Conservation (phyloP, 1,284 basidiomycete genomes). For the Ganoderma boninense region DNA sequence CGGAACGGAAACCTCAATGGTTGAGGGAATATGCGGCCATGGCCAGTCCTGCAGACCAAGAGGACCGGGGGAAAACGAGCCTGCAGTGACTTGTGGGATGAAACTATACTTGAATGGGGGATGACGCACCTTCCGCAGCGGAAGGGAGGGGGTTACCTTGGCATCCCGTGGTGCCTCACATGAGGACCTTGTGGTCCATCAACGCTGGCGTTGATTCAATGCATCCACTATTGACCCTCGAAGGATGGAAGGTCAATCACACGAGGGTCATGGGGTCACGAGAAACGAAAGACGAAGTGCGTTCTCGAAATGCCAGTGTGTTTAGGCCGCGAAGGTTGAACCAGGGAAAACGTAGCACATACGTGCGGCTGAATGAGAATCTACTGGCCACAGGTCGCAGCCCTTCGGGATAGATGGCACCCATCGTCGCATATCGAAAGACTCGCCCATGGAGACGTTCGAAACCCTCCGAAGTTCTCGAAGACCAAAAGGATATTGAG, state of each 20-base stretch:
- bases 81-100: not conserved
- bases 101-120: too few species aligned
- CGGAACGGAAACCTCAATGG: not conserved
- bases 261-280: not conserved
- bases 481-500: not conserved
- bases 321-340: not conserved
- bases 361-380: not conserved
- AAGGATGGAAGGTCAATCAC: not conserved
- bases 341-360: not conserved
- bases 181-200: not conserved
- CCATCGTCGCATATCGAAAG: not conserved
- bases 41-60: not conserved
- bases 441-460: not conserved
- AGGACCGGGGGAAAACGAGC: not conserved
- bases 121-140: not conserved
- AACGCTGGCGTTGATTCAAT: not conserved
- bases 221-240: not conserved
- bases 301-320: not conserved
- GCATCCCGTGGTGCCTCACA: constrained; percentile 9
- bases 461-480: not conserved
- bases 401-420: not conserved
- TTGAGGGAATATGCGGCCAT: not conserved
- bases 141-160: not conserved
- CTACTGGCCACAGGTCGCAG: not conserved
- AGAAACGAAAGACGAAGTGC: not conserved